Evolutionary conservation across 148 eudicot genomes (phyloP).

Genomic region (Rhododendron kiyosumense): DNA sequence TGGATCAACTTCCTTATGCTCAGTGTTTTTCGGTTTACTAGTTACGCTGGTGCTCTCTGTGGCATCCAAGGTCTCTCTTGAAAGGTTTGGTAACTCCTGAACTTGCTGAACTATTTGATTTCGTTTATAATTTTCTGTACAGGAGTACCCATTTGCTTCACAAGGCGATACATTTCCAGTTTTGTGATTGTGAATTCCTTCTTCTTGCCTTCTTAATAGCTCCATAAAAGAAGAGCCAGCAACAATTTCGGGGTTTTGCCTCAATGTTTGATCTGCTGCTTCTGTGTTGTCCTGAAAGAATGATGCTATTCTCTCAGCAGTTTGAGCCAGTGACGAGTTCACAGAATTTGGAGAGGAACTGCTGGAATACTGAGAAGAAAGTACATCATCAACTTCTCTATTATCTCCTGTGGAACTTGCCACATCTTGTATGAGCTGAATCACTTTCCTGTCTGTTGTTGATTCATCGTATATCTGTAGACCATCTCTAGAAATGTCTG

Average conservation of each 20-base stretch:
- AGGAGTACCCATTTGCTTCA: neutral
- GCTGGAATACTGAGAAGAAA: neutral
- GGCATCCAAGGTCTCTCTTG: conserved; percentile 28
- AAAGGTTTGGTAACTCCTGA: neutral
- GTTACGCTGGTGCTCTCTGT: conserved; percentile 33
- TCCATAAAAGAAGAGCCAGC: neutral
- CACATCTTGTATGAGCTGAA: conserved; percentile 23
- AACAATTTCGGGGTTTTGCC: neutral
- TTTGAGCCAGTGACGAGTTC: neutral
- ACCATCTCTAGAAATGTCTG: conserved; percentile 14
- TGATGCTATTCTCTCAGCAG: neutral
- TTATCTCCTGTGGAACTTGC: conserved; percentile 21
- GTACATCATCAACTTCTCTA: neutral
- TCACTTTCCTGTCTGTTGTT: conserved; percentile 18
- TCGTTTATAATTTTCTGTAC: neutral
- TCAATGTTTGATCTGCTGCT: neutral
- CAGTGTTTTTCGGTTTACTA: conserved; percentile 18
- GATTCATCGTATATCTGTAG: conserved; percentile 20
- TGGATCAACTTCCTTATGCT: conserved; percentile 30
- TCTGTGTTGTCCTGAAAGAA: conserved; percentile 1
- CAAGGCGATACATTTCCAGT: neutral
- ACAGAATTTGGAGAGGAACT: neutral
- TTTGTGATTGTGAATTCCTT: neutral
- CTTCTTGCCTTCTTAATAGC: neutral
- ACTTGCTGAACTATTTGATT: neutral